Percentiles rank a stretch among this genome's conserved stretches.
Conservation (phyloP, 2,329 filamentous ascomycete species). For the Lasiodiplodia theobromae region DNA sequence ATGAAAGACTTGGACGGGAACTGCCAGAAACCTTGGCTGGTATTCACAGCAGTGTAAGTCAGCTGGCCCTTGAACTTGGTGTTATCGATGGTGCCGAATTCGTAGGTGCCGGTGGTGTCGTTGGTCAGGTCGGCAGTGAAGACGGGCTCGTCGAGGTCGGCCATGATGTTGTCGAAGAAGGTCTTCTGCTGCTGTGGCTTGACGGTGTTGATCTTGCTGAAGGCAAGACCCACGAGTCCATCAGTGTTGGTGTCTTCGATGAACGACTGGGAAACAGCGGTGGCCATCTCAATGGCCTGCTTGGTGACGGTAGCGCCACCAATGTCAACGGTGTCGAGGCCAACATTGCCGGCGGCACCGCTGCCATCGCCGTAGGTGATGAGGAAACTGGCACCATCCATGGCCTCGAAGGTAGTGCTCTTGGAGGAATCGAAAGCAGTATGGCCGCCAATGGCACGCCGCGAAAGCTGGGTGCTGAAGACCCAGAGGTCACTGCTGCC, state of each 20-base stretch:
- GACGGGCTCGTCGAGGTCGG: slow-evolving; percentile 67
- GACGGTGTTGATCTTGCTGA: slow-evolving; percentile 48
- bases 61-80: slow-evolving; percentile 69
- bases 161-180: slow-evolving; percentile 75
- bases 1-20: slow-evolving; percentile 65
- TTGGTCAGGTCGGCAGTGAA: slow-evolving; percentile 75
- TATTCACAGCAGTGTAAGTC: slow-evolving; percentile 67
- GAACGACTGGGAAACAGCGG: slow-evolving; percentile 64
- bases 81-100: slow-evolving; percentile 74
- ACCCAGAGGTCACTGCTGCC: slow-evolving; percentile 59
- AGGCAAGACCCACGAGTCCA: slow-evolving; percentile 66
- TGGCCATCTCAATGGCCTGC: slow-evolving; percentile 74
- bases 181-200: slow-evolving; percentile 70
- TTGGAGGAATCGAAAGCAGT: slow-evolving; percentile 61
- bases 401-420: slow-evolving; percentile 58
- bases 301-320: slow-evolving; percentile 67
- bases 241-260: slow-evolving; percentile 66
- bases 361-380: slow-evolving; percentile 75
- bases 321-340: slow-evolving; percentile 71
- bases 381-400: slow-evolving; percentile 63
- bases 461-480: slow-evolving; percentile 67
- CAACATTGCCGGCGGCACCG: slow-evolving; percentile 68
- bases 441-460: slow-evolving; percentile 58
- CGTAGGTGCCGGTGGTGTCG: slow-evolving; percentile 68
- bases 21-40: slow-evolving; percentile 72